Conservation (phyloP, 2,329 filamentous ascomycete genomes). For the Helminthosporium solani region DNA sequence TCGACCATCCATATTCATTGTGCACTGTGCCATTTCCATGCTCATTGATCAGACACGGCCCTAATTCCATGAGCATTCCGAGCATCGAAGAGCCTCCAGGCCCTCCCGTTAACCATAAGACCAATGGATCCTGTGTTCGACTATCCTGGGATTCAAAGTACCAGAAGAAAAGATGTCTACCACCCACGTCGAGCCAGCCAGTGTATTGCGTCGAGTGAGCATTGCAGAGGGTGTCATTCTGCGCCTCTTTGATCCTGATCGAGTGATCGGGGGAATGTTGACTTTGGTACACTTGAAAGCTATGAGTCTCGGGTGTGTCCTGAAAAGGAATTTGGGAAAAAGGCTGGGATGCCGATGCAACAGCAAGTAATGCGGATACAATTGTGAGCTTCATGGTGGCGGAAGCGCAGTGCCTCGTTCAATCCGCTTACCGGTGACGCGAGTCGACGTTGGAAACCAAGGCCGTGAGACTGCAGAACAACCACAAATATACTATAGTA, state of each 20-base stretch:
- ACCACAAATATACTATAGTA: too few relatives aligned
- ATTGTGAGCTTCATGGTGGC: conserved; percentile 20
- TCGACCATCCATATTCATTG: conserved; percentile 44
- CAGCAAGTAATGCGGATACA: conserved; percentile 9
- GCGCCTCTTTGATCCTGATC: conserved; percentile 37
- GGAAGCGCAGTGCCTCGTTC: background rate
- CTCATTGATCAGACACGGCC: conserved; percentile 43
- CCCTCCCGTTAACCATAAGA: conserved; percentile 47
- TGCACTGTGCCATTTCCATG: conserved; percentile 40
- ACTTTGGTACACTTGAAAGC: conserved; percentile 35
- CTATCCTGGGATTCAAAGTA: conserved; percentile 46
- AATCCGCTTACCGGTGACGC: background rate
- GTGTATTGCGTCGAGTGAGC: conserved; percentile 39
- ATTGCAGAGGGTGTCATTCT: conserved; percentile 36
- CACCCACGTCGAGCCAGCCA: conserved; percentile 41
- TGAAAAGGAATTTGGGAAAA: conserved; percentile 34
- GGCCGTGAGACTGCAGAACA: too few relatives aligned
- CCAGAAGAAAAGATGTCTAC: conserved; percentile 51
- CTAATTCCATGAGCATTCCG: conserved; percentile 40
- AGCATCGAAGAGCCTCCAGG: conserved; percentile 42
- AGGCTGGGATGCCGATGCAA: conserved; percentile 18
- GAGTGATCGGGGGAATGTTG: conserved; percentile 35
- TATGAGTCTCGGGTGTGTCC: conserved; percentile 27
- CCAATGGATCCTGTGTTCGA: conserved; percentile 40
- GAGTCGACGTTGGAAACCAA: background rate